Base-by-base conservation (phyloP, 768 basidiomycete genomes). In the Saitozyma podzolica region DNA sequence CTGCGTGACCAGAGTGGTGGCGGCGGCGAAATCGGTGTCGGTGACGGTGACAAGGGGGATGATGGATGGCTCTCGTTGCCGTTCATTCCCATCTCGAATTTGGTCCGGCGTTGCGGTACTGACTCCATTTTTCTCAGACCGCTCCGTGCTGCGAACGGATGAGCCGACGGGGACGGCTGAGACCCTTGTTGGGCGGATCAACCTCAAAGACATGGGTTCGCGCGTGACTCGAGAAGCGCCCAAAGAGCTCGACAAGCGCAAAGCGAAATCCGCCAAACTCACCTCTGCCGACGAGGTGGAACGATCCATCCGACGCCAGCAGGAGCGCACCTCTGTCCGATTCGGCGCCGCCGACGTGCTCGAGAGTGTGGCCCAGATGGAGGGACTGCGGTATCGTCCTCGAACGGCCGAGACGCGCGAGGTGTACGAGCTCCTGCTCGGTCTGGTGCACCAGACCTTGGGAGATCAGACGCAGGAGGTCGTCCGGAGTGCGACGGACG, bases 161-260 rank as follows among this genome's bases (percentile, higher is more conserved):
- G 95, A 99, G 78, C 94, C 94, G 8, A 93, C 96, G 83, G 95
- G 96, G 65, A 91, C 92, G 8, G 91, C 94, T 9, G 94, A 94
- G 14, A 88, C 93, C 2, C 87, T 98, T 41, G 89, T 87, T 50
- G 96, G 96, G 14, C 86, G 89, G 37, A 97, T 99, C 61, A 88
- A 92, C 83, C 84, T 87, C 9, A 85, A 84, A 65, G 88, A 94
- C 65, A 99, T 98, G 95, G 95, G 95, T 29, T 92, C 92, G 17
- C 87, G 92, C 19, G 92, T 90, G 40, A 81, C 87, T 62, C 85
- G 92, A 16, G 86, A 90, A 68, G 86, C 85, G 0, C 91, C 92
- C 13, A 91, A 92, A 77, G 91, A 94, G 74, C 74, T 92, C 16
- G 89, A 92, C 54, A 94, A 93, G 86, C 93, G 92, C 84, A 92